Evolutionary conservation across 345 rosid species (phyloP).

Genomic region (Gossypium stocksii): DNA sequence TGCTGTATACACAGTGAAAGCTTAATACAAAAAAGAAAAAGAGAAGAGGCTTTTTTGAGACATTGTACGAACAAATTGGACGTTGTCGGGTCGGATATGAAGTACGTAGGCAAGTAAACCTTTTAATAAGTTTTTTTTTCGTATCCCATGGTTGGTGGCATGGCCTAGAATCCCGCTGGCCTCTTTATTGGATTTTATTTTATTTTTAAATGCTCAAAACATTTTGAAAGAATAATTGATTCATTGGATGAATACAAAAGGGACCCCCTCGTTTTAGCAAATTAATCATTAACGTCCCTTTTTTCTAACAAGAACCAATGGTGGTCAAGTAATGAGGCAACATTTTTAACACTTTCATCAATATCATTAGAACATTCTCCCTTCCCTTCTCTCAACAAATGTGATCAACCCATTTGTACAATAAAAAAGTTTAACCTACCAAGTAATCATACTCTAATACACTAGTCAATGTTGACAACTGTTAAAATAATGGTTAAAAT

Average conservation of each 20-base stretch:
- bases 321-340: not conserved
- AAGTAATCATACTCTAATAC: not conserved
- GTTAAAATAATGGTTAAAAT: no score
- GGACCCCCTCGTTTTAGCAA: not conserved
- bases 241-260: not conserved
- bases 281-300: not conserved
- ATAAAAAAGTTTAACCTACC: not conserved
- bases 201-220: not conserved
- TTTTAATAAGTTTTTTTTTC: not conserved
- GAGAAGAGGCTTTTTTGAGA: not conserved
- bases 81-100: constrained; percentile 7
- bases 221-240: not conserved
- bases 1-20: no score
- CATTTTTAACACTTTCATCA: not conserved
- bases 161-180: constrained; percentile 22
- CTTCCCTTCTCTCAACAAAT: not conserved
- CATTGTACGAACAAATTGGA: constrained; percentile 12
- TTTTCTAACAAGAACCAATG: not conserved
- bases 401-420: not conserved
- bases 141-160: constrained; percentile 22
- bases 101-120: constrained; percentile 9
- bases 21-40: not conserved
- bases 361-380: constrained; percentile 14
- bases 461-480: not conserved
- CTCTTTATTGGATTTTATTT: not conserved